These are phyloP conservation scores for Mycena floridula DNA, from an alignment of 768 basidiomycete species.

Conservation along the genomic window DNA sequence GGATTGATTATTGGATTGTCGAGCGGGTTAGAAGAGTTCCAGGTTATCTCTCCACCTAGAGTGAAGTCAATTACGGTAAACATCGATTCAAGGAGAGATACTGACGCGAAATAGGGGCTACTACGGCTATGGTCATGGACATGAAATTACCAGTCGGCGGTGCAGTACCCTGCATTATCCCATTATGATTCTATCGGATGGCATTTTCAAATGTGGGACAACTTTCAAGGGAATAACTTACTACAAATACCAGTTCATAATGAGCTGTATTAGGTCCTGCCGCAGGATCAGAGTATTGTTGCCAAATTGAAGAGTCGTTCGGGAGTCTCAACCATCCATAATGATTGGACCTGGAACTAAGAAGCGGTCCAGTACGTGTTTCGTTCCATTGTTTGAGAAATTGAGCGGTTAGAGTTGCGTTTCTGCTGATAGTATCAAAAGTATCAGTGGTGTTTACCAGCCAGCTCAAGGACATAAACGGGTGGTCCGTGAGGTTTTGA, in stretches of 20 bases:
- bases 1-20: constrained; percentile 36
- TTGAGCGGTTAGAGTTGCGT: constrained; percentile 7
- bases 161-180: too few relatives aligned
- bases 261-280: constrained; percentile 24
- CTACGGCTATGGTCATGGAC: constrained; percentile 2
- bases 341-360: constrained; percentile 20
- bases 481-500: too few relatives aligned
- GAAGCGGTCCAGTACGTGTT: constrained; percentile 21
- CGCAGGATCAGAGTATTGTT: constrained; percentile 20
- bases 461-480: constrained; percentile 3
- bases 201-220: too few relatives aligned
- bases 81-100: not conserved
- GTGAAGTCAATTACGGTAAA: not conserved
- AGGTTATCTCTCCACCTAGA: not conserved
- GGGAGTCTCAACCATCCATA: constrained; percentile 25
- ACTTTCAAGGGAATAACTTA: too few relatives aligned
- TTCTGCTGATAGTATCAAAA: constrained; percentile 18
- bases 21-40: constrained; percentile 25
- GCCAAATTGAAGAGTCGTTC: constrained; percentile 18
- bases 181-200: too few relatives aligned
- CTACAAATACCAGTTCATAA: constrained; percentile 23
- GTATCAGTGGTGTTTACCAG: constrained; percentile 4
- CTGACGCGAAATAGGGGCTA: constrained; percentile 10
- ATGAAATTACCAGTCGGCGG: constrained; percentile 7
- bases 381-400: constrained; percentile 20